A percentile compares a stretch with the other conserved stretches of the same genome.
phyloP scores from a whole-genome alignment of 2,329 filamentous ascomycete species.

The Aspergillus sp. region DNA sequence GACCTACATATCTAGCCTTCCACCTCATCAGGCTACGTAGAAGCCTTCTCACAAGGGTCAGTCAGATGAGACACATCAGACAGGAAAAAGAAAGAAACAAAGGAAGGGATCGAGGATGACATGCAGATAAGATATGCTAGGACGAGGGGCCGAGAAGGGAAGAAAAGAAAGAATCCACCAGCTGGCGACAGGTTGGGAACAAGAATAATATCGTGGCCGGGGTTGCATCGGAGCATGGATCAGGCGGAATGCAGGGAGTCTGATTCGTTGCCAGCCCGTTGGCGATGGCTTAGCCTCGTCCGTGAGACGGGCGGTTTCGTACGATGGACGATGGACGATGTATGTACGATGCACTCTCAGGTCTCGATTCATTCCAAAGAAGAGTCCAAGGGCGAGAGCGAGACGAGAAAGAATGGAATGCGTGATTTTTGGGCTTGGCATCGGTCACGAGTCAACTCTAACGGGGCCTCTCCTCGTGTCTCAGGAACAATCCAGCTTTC shows the following conservation, averaged over 20 bases:
- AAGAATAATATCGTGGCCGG: slow-evolving; percentile 11
- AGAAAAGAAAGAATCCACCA: neutral
- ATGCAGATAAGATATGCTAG: neutral
- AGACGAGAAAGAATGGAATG: too few species aligned
- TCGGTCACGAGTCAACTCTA: too few species aligned
- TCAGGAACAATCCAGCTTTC: neutral
- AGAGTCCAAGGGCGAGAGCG: neutral
- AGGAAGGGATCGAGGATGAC: neutral
- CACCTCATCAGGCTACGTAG: neutral
- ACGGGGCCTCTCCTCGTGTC: neutral
- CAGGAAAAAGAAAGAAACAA: neutral
- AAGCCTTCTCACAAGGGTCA: neutral
- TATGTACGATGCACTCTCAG: too few species aligned
- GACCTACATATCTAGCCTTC: neutral
- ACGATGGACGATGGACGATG: neutral
- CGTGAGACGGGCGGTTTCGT: neutral
- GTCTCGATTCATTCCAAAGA: too few species aligned
- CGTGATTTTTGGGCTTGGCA: too few species aligned
- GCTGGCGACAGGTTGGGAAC: slow-evolving; percentile 8
- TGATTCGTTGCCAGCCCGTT: slow-evolving; percentile 26
- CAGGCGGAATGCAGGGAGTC: slow-evolving; percentile 1
- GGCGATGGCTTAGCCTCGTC: slow-evolving; percentile 17
- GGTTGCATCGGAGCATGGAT: slow-evolving; percentile 18
- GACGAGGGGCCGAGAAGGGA: neutral
- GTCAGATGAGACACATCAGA: neutral